Evolutionary conservation across 352 stramenopile species (phyloP).

Genomic region (Hyaloperonospora brassicae): DNA sequence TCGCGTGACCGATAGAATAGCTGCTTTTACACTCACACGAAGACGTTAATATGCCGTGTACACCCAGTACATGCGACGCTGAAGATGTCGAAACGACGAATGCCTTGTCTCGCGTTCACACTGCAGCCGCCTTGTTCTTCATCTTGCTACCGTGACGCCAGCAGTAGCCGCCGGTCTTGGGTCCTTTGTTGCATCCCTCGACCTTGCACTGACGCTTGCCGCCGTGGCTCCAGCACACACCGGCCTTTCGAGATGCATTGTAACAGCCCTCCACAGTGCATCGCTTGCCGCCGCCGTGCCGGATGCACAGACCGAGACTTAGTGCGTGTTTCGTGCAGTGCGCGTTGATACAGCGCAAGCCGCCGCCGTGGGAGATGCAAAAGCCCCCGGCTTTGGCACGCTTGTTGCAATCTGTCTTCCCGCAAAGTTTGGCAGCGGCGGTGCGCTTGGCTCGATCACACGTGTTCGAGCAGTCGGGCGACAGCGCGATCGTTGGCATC

Average conservation of each 20-base stretch:
- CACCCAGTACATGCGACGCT: too few species aligned
- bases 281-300: slow-evolving; percentile 72
- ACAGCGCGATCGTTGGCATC: slow-evolving; percentile 21
- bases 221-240: slow-evolving; percentile 75
- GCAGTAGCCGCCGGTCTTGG: slow-evolving; percentile 77
- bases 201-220: slow-evolving; percentile 76
- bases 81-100: too few species aligned
- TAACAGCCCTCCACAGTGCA: slow-evolving; percentile 67
- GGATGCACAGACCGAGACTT: slow-evolving; percentile 79
- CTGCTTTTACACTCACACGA: too few species aligned
- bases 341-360: slow-evolving; percentile 61
- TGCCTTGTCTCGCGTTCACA: too few species aligned
- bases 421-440: slow-evolving; percentile 71
- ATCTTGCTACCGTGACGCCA: slow-evolving; percentile 79
- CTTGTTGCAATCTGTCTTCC: slow-evolving; percentile 63
- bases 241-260: slow-evolving; percentile 75
- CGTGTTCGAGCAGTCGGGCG: slow-evolving; percentile 7
- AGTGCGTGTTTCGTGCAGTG: slow-evolving; percentile 75
- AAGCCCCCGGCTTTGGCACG: slow-evolving; percentile 72
- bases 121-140: slow-evolving; percentile 32
- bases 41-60: too few species aligned
- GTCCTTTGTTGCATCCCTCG: slow-evolving; percentile 71
- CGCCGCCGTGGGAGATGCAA: slow-evolving; percentile 76
- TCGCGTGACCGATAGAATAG: too few species aligned
- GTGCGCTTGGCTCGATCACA: slow-evolving; percentile 31